Conservation (phyloP, 1,284 basidiomycete species). For the Megacollybia platyphylla region DNA sequence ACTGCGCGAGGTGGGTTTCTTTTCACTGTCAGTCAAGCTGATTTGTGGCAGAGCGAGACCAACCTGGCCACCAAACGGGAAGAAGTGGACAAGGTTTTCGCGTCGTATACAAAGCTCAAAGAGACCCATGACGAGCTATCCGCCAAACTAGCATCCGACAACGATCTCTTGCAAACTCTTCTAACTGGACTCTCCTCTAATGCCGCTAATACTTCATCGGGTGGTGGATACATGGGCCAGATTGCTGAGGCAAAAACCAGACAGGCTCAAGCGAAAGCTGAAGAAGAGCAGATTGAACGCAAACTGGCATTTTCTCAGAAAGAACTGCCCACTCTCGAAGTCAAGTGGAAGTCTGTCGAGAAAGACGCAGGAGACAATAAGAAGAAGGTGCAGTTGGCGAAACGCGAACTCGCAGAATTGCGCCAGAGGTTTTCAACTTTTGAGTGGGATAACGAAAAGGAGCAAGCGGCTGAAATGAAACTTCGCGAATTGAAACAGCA, state of each 20-base stretch:
- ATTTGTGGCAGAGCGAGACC: conserved; percentile 33
- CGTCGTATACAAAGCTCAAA: conserved; percentile 59
- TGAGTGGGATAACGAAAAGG: conserved; percentile 76
- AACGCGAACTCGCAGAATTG: conserved; percentile 47
- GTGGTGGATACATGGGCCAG: conserved; percentile 95
- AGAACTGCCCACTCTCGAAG: conserved; percentile 73
- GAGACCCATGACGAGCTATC: conserved; percentile 57
- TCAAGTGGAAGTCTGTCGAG: conserved; percentile 75
- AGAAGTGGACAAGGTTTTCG: conserved; percentile 49
- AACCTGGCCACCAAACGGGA: conserved; percentile 43
- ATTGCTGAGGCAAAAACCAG: conserved; percentile 80
- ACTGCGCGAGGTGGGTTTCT: conserved; percentile 44
- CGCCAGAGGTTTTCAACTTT: conserved; percentile 43
- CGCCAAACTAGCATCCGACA: conserved; percentile 59
- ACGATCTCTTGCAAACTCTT: conserved; percentile 93
- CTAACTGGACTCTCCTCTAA: conserved; percentile 82
- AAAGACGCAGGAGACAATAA: conserved; percentile 72
- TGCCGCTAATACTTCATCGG: conserved; percentile 38
- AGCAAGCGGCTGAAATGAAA: conserved; percentile 48
- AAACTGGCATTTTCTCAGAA: conserved; percentile 73
- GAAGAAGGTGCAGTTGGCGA: conserved; percentile 54
- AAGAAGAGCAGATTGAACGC: conserved; percentile 76
- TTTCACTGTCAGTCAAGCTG: neutral
- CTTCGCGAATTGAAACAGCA: conserved; percentile 44
- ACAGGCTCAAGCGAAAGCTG: conserved; percentile 67